phyloP scores from a whole-genome alignment of 345 rosid genomes.

The Limnanthes douglasii region DNA sequence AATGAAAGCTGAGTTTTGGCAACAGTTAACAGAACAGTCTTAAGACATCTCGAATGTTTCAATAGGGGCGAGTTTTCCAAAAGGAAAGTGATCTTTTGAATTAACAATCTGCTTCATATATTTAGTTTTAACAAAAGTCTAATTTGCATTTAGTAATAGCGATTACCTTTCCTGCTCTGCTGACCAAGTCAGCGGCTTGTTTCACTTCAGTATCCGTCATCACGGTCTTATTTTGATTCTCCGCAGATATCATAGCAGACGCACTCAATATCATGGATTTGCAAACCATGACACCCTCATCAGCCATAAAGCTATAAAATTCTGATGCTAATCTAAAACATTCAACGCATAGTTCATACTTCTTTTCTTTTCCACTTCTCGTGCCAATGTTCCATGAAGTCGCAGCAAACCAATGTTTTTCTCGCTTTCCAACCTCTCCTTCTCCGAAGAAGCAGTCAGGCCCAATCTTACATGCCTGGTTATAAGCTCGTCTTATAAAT shows the following conservation, averaged over 20 bases:
- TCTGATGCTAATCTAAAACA: constrained; percentile 52
- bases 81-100: no score
- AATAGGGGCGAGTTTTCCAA: no score
- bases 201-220: constrained; percentile 45
- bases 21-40: no score
- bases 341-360: constrained; percentile 49
- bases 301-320: constrained; percentile 29
- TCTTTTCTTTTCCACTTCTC: constrained; percentile 56
- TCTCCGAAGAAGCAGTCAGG: constrained; percentile 54
- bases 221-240: constrained; percentile 36
- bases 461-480: constrained; percentile 56
- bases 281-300: constrained; percentile 36
- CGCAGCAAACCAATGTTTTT: constrained; percentile 72
- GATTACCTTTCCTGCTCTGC: constrained; percentile 70
- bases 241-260: constrained; percentile 66
- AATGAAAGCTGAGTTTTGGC: no score
- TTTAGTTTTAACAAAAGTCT: constrained; percentile 8
- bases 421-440: constrained; percentile 69
- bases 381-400: constrained; percentile 82
- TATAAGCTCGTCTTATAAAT: constrained; percentile 33
- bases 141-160: constrained; percentile 10
- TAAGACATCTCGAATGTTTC: no score
- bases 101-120: no score
- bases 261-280: constrained; percentile 52
- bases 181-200: constrained; percentile 48